Conservation (phyloP, 148 eudicot genomes). For the Diospyros kaki region DNA sequence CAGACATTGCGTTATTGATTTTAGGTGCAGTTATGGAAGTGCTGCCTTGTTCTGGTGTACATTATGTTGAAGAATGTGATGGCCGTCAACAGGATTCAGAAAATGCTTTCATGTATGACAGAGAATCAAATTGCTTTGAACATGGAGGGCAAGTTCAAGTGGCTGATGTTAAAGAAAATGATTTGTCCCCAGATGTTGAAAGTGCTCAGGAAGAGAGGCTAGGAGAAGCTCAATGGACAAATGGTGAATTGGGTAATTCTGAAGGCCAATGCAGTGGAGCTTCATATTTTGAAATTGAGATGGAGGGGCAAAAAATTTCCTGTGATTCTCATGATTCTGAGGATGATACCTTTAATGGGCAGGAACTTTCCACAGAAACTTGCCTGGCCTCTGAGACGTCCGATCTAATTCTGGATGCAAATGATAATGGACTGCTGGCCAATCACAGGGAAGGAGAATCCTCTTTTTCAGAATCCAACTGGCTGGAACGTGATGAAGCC, state of each 20-base stretch:
- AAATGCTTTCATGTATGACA: slow-evolving; percentile 33
- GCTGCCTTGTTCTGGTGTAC: slow-evolving; percentile 47
- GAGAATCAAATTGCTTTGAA: slow-evolving; percentile 37
- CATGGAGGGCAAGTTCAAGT: slow-evolving; percentile 25
- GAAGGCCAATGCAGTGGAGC: slow-evolving; percentile 31
- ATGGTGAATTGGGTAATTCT: slow-evolving; percentile 25
- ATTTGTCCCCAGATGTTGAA: slow-evolving; percentile 26
- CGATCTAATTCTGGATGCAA: slow-evolving; percentile 45
- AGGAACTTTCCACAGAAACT: slow-evolving; percentile 35
- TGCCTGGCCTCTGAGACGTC: slow-evolving; percentile 47
- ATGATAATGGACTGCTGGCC: slow-evolving; percentile 38
- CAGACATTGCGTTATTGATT: slow-evolving; percentile 20
- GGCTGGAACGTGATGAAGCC: slow-evolving; percentile 66
- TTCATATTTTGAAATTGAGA: slow-evolving; percentile 38
- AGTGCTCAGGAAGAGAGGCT: slow-evolving; percentile 22
- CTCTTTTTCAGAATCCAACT: slow-evolving; percentile 37
- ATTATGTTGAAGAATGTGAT: slow-evolving; percentile 46
- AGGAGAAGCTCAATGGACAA: slow-evolving; percentile 23
- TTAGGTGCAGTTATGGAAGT: slow-evolving; percentile 57
- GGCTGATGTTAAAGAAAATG: slow-evolving; percentile 32
- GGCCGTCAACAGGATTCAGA: slow-evolving; percentile 45
- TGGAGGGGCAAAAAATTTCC: slow-evolving; percentile 37
- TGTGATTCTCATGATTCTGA: slow-evolving; percentile 49
- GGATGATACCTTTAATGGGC: slow-evolving; percentile 38
- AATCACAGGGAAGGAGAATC: slow-evolving; percentile 42